Conservation (phyloP, 305 asterid genomes). For the Fraxinus floribunda region DNA sequence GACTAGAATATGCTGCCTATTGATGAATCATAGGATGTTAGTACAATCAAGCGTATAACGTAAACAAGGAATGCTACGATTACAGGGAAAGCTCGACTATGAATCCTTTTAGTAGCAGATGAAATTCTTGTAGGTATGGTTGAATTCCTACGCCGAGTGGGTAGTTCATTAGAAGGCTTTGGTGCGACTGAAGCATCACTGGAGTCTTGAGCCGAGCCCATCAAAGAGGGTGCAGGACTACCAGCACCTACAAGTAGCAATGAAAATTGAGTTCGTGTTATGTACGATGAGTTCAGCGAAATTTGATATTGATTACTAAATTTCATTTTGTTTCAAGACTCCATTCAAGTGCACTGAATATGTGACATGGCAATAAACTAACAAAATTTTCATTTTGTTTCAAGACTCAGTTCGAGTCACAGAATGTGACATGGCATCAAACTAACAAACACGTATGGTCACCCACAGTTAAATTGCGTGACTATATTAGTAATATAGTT, state of each 20-base stretch:
- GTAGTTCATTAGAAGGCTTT: slow-evolving; percentile 25
- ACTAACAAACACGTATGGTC: not conserved
- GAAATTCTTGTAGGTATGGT: slow-evolving; percentile 21
- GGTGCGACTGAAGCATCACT: slow-evolving; percentile 20
- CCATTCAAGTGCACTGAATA: not conserved
- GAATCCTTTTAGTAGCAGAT: slow-evolving; percentile 13
- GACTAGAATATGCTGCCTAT: not conserved
- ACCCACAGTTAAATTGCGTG: not conserved
- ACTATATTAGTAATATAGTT: not conserved
- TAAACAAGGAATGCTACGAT: slow-evolving; percentile 10
- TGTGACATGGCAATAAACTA: not conserved
- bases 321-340: not conserved
- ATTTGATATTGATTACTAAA: not conserved
- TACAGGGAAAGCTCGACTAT: slow-evolving; percentile 13
- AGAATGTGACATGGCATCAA: not conserved
- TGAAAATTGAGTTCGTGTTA: not conserved
- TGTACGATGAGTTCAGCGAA: not conserved
- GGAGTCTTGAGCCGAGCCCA: slow-evolving; percentile 27
- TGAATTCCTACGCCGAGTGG: slow-evolving; percentile 24
- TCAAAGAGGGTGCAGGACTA: slow-evolving; percentile 35
- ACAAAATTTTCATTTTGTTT: not conserved
- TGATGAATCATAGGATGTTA: not conserved
- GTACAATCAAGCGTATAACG: not conserved
- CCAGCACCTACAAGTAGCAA: slow-evolving; percentile 26
- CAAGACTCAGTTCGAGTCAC: not conserved